Evolutionary conservation across 1,284 basidiomycete species (phyloP).

Genomic region (Cutaneotrichosporon cavernicola): DNA sequence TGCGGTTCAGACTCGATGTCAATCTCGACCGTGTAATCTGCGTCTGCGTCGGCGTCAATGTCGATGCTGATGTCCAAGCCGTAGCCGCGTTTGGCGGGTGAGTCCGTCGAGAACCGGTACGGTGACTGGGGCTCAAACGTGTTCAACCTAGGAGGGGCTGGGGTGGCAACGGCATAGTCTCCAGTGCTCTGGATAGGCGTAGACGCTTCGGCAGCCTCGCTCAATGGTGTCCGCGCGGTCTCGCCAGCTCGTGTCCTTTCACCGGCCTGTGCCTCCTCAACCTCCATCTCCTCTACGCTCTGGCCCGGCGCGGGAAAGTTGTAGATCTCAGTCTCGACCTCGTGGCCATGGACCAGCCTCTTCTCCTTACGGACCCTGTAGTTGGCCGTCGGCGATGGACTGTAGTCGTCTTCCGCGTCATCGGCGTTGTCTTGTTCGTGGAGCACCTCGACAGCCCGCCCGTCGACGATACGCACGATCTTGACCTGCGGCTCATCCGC

Average conservation of each 20-base stretch:
- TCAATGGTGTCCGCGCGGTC: too few species aligned
- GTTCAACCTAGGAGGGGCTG: too few species aligned
- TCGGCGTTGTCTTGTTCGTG: not conserved
- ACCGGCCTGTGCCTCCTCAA: not conserved
- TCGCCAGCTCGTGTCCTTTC: too few species aligned
- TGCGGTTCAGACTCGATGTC: not conserved
- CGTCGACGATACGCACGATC: not conserved
- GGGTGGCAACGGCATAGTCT: too few species aligned
- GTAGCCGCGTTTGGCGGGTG: not conserved
- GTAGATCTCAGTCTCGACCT: not conserved
- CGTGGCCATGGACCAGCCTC: not conserved
- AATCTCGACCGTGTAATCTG: not conserved
- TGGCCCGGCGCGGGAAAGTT: conserved; percentile 3
- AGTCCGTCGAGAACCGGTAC: not conserved
- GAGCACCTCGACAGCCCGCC: not conserved
- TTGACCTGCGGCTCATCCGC: too few species aligned
- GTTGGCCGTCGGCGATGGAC: not conserved
- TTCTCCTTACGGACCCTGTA: not conserved
- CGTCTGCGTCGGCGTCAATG: not conserved
- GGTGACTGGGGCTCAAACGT: not conserved
- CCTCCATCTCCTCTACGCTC: not conserved
- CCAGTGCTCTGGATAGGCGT: too few species aligned
- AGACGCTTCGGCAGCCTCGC: too few species aligned
- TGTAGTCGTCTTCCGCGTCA: not conserved
- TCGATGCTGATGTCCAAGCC: not conserved